phyloP scores from a whole-genome alignment of 139 green algal species.

The Microglena sp. region DNA sequence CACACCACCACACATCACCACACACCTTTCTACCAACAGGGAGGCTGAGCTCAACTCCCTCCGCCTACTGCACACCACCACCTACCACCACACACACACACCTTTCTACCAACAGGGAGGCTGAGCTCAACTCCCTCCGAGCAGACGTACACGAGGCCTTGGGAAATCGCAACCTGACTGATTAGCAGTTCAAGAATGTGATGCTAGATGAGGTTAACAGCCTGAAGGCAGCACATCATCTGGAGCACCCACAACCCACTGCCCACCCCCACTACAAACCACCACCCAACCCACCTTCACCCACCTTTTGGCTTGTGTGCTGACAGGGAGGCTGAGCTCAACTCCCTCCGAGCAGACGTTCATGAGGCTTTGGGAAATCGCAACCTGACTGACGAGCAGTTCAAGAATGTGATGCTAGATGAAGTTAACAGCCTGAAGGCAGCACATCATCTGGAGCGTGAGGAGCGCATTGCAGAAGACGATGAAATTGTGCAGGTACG shows the following conservation, averaged over 20 bases:
- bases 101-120: constrained; percentile 19
- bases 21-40: too few species aligned
- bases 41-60: too few species aligned
- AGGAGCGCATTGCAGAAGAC: constrained; percentile 65
- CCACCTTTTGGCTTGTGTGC: neutral
- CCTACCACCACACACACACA: too few species aligned
- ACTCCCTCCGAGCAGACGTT: constrained; percentile 36
- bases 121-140: constrained; percentile 30
- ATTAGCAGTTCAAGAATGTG: constrained; percentile 47
- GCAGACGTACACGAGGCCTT: constrained; percentile 46
- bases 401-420: constrained; percentile 44
- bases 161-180: constrained; percentile 34
- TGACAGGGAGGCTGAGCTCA: constrained; percentile 33
- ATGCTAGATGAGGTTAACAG: constrained; percentile 36
- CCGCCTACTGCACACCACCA: too few species aligned
- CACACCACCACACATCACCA: too few species aligned
- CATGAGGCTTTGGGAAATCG: constrained; percentile 49
- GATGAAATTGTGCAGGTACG: constrained; percentile 55
- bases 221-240: constrained; percentile 41
- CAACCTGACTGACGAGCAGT: constrained; percentile 51
- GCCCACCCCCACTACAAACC: too few species aligned
- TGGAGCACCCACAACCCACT: too few species aligned
- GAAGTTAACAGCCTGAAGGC: constrained; percentile 54
- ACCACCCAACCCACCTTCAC: too few species aligned
- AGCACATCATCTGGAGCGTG: constrained; percentile 49